These are phyloP conservation scores for Sporobolomyces phaffii DNA, from an alignment of 768 basidiomycete genomes.

Conservation along the genomic window DNA sequence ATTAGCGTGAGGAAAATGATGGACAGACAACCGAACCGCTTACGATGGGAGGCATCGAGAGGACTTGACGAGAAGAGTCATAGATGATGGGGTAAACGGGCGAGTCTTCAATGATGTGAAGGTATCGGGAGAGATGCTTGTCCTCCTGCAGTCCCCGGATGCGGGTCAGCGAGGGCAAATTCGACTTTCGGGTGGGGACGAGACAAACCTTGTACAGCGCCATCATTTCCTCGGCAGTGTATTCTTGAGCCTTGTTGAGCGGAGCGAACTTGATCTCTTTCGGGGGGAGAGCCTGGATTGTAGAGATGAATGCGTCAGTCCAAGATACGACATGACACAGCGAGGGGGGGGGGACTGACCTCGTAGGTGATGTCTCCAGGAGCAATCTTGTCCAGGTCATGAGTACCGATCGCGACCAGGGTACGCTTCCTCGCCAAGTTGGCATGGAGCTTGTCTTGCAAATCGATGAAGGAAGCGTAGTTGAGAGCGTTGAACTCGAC, in stretches of 20 bases:
- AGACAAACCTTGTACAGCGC: slow-evolving; percentile 81
- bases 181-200: too few relatives aligned
- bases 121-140: slow-evolving; percentile 79
- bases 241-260: slow-evolving; percentile 67
- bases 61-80: slow-evolving; percentile 74
- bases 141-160: too few relatives aligned
- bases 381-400: slow-evolving; percentile 83
- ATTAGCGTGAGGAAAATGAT: neutral
- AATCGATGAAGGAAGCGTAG: slow-evolving; percentile 93
- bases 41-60: slow-evolving; percentile 90
- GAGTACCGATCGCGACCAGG: slow-evolving; percentile 93
- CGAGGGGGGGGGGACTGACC: neutral
- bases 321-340: neutral
- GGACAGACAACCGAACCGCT: too few relatives aligned
- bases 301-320: neutral
- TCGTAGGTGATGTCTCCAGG: slow-evolving; percentile 46
- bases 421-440: slow-evolving; percentile 85
- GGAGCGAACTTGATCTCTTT: slow-evolving; percentile 87
- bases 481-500: slow-evolving; percentile 78
- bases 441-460: slow-evolving; percentile 98
- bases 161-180: too few relatives aligned
- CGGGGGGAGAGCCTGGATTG: slow-evolving; percentile 53
- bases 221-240: slow-evolving; percentile 88
- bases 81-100: slow-evolving; percentile 98
- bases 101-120: slow-evolving; percentile 87